phyloP scores from a whole-genome alignment of 2,329 filamentous ascomycete species.

The Nectriaceae sp. region DNA sequence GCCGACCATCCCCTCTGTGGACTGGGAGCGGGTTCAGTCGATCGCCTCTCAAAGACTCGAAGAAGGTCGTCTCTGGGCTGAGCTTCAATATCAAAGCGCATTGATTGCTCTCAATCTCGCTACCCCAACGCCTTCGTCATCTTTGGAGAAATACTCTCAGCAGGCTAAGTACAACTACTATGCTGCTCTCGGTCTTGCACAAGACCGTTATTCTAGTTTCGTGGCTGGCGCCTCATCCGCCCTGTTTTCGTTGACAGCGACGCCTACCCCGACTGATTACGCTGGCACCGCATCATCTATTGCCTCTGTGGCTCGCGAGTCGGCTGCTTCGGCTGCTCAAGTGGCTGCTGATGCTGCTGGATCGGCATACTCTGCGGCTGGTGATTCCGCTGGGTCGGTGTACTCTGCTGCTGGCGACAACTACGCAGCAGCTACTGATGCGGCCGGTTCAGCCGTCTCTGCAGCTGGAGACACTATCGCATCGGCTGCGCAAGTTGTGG shows the following conservation, averaged over 20 bases:
- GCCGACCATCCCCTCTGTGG: slow-evolving; percentile 41
- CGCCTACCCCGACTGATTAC: slow-evolving; percentile 59
- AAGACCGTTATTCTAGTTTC: slow-evolving; percentile 78
- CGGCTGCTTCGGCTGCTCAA: slow-evolving; percentile 46
- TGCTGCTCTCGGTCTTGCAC: slow-evolving; percentile 74
- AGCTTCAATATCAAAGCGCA: slow-evolving; percentile 70
- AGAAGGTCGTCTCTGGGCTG: slow-evolving; percentile 70
- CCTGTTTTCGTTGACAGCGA: slow-evolving; percentile 60
- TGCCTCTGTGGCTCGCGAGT: slow-evolving; percentile 50
- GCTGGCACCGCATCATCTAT: slow-evolving; percentile 51
- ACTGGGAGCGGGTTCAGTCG: slow-evolving; percentile 56
- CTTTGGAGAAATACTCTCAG: slow-evolving; percentile 59
- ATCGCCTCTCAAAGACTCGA: slow-evolving; percentile 70
- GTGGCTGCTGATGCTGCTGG: slow-evolving; percentile 53
- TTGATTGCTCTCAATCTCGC: slow-evolving; percentile 65
- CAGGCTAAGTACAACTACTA: slow-evolving; percentile 71
- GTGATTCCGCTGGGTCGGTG: slow-evolving; percentile 46
- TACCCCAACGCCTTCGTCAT: slow-evolving; percentile 50
- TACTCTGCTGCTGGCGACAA: slow-evolving; percentile 41
- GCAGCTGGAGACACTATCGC: slow-evolving; percentile 42
- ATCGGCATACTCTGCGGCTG: slow-evolving; percentile 45
- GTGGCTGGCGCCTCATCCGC: slow-evolving; percentile 70
- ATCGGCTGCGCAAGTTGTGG: slow-evolving; percentile 40
- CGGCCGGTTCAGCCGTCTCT: slow-evolving; percentile 40
- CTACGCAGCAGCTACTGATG: slow-evolving; percentile 46